A percentile compares a stretch with the other conserved stretches of the same genome.
Conservation (phyloP, 176 grass and related monocot species). For the Tillandsia fasciculata region DNA sequence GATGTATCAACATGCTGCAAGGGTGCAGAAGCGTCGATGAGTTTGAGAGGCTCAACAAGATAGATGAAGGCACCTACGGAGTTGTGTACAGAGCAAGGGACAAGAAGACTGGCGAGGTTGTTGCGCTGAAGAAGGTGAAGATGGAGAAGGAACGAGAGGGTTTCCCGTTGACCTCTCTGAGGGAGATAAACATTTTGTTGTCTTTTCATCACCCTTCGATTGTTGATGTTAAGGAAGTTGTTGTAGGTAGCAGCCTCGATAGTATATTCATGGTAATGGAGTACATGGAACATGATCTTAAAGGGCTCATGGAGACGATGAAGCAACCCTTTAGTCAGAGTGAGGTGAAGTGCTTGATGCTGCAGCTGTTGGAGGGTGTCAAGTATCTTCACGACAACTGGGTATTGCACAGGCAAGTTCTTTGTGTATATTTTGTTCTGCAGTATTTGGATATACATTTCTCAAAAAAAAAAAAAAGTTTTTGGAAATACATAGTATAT, state of each 20-base stretch:
- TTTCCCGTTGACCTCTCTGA: constrained; percentile 21
- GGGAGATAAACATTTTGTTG: constrained; percentile 24
- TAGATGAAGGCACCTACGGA: constrained; percentile 26
- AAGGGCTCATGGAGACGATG: constrained; percentile 18
- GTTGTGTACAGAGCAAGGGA: constrained; percentile 30
- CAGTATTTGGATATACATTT: not conserved
- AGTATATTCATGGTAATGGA: constrained; percentile 27
- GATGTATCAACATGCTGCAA: constrained; percentile 81
- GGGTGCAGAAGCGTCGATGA: constrained; percentile 28
- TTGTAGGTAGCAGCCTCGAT: constrained; percentile 22
- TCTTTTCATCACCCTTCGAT: constrained; percentile 29
- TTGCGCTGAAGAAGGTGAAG: constrained; percentile 25
- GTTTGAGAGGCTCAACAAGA: constrained; percentile 22
- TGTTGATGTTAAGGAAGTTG: constrained; percentile 30
- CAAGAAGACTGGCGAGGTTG: constrained; percentile 18
- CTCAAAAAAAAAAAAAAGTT: too few relatives aligned
- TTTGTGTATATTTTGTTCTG: not conserved
- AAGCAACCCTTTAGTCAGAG: constrained; percentile 27
- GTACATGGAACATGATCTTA: constrained; percentile 30
- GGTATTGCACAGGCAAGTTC: constrained; percentile 21
- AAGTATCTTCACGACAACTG: constrained; percentile 28
- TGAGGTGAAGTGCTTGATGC: constrained; percentile 28
- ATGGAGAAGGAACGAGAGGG: constrained; percentile 24
- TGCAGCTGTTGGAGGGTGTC: constrained; percentile 20
- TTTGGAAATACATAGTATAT: not conserved